phyloP scores from a whole-genome alignment of 179 eudicot species.

The Camellia oleifera region DNA sequence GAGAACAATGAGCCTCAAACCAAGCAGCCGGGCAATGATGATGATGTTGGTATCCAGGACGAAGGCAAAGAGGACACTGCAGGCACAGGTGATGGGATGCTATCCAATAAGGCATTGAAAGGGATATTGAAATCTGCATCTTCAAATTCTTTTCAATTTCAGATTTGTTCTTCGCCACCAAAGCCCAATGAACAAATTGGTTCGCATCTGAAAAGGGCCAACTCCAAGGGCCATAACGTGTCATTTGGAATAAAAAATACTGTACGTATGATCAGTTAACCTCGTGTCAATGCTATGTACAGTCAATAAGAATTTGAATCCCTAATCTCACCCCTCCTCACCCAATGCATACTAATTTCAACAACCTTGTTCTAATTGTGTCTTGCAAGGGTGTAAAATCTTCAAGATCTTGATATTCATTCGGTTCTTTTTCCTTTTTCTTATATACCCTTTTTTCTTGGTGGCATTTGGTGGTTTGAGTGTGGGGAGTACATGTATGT shows the following conservation, averaged over 20 bases:
- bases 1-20: neutral
- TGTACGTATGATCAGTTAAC: neutral
- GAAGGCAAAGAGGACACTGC: neutral
- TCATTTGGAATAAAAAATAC: slow-evolving; percentile 8
- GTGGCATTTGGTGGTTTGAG: no score
- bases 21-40: neutral
- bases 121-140: slow-evolving; percentile 37
- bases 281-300: neutral
- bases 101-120: slow-evolving; percentile 19
- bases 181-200: neutral
- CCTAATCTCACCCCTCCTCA: neutral
- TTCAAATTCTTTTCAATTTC: neutral
- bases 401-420: no score
- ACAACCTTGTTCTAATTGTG: slow-evolving; percentile 1
- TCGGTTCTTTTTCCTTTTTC: no score
- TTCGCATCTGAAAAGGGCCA: slow-evolving; percentile 26
- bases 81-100: neutral
- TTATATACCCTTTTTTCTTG: no score
- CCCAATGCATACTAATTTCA: neutral
- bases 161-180: neutral
- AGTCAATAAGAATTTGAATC: neutral
- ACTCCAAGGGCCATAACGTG: slow-evolving; percentile 31
- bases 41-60: neutral
- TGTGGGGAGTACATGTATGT: no score
- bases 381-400: neutral